A percentile compares a stretch with the other conserved stretches of the same genome.
phyloP scores from a whole-genome alignment of 225 moss, liverwort and hornwort genomes.

The Physcomitrellopsis africana region DNA sequence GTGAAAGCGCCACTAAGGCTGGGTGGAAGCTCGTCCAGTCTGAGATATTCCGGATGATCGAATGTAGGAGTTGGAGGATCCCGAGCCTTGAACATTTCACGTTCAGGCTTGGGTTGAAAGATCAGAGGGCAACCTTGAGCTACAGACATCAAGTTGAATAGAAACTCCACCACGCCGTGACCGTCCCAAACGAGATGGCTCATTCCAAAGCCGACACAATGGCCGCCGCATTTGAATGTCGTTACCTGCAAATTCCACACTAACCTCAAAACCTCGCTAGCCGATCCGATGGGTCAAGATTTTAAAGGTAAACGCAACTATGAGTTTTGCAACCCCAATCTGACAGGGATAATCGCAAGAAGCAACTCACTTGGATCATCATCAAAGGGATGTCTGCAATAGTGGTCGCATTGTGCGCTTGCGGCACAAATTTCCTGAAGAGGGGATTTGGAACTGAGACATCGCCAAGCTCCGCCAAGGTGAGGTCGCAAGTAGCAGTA shows the following conservation, averaged over 20 bases:
- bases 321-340: background rate
- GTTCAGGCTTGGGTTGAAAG: conserved; percentile 55
- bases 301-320: too few relatives aligned
- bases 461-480: conserved; percentile 77
- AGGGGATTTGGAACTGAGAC: conserved; percentile 67
- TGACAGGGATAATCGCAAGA: background rate
- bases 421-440: conserved; percentile 72
- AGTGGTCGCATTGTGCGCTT: conserved; percentile 57
- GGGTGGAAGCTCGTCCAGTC: conserved; percentile 45
- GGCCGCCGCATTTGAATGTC: conserved; percentile 76
- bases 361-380: conserved; percentile 70
- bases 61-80: conserved; percentile 60
- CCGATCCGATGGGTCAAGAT: too few relatives aligned
- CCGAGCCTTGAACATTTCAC: conserved; percentile 65
- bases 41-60: conserved; percentile 79
- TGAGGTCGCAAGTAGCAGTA: conserved; percentile 58
- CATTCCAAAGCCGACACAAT: conserved; percentile 83
- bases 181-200: conserved; percentile 84
- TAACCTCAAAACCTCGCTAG: background rate
- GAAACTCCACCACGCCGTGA: conserved; percentile 83
- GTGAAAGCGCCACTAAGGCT: conserved; percentile 56
- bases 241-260: conserved; percentile 55
- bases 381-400: conserved; percentile 64
- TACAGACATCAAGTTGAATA: conserved; percentile 70
- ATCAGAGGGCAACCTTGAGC: conserved; percentile 62